These are phyloP conservation scores for Asclepias syriaca DNA, from an alignment of 257 asterid species.

Conservation along the genomic window DNA sequence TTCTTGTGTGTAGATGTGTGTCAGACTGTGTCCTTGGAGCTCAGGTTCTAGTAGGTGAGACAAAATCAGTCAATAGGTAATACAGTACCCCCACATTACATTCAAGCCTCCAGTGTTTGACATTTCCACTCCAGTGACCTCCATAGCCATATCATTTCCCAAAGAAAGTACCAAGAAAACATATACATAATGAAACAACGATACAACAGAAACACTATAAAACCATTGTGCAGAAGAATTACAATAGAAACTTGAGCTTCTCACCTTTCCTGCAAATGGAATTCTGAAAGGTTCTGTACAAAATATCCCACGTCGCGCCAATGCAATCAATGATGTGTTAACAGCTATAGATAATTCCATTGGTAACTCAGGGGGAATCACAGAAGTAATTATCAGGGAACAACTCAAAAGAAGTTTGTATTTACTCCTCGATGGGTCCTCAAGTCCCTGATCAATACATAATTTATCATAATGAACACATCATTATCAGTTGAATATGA, in stretches of 20 bases:
- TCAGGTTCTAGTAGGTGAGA: background rate
- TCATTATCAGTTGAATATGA: constrained; percentile 6
- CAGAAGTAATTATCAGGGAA: constrained; percentile 92
- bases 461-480: constrained; percentile 11
- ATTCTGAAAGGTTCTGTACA: constrained; percentile 98
- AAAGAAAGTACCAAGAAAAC: background rate
- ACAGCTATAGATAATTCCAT: constrained; percentile 99
- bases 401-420: constrained; percentile 95
- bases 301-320: constrained; percentile 89
- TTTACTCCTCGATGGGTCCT: constrained; percentile 98
- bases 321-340: constrained; percentile 94
- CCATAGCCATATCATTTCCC: background rate
- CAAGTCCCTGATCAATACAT: constrained; percentile 69
- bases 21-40: background rate
- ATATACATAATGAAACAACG: background rate
- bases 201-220: background rate
- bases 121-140: background rate
- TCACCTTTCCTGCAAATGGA: constrained; percentile 98
- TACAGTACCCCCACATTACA: background rate
- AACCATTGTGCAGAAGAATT: background rate
- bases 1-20: background rate
- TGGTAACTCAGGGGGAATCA: constrained; percentile 98
- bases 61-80: background rate
- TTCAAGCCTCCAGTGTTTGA: background rate
- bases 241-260: constrained; percentile 12